These are phyloP conservation scores for Asterochloris sp. DNA, from an alignment of 139 green algal species.

Conservation along the genomic window DNA sequence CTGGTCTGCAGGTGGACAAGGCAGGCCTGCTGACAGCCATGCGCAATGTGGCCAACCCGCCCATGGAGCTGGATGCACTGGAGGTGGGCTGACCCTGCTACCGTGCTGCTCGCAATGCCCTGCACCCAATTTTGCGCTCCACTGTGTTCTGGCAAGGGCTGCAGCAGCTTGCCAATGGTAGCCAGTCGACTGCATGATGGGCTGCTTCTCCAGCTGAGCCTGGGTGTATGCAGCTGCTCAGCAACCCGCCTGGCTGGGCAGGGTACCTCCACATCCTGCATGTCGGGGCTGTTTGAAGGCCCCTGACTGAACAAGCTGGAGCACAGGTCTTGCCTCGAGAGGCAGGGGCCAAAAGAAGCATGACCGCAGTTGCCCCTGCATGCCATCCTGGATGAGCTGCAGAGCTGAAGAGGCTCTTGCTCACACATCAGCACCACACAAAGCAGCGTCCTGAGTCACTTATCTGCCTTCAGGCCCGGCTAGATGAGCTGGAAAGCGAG, in stretches of 20 bases:
- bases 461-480: slow-evolving; percentile 57
- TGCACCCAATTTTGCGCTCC: not conserved
- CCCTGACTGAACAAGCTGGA: too few relatives aligned
- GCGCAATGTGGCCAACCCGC: not conserved
- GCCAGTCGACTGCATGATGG: too few relatives aligned
- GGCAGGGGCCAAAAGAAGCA: too few relatives aligned
- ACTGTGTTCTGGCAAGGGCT: too few relatives aligned
- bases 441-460: not conserved
- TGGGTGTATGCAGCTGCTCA: too few relatives aligned
- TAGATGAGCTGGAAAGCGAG: slow-evolving; percentile 88
- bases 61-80: slow-evolving; percentile 73
- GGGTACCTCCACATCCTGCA: too few relatives aligned
- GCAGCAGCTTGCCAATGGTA: not conserved
- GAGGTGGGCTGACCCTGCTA: slow-evolving; percentile 46
- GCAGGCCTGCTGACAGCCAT: slow-evolving; percentile 24
- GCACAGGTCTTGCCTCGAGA: too few relatives aligned
- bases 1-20: slow-evolving; percentile 58
- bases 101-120: not conserved
- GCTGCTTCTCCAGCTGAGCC: too few relatives aligned
- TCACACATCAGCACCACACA: too few relatives aligned
- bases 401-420: not conserved
- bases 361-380: not conserved
- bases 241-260: too few relatives aligned
- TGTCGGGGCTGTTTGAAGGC: too few relatives aligned
- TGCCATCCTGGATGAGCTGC: not conserved